These are phyloP conservation scores for Sicyos edulis DNA, from an alignment of 306 rosid species.

Conservation along the genomic window DNA sequence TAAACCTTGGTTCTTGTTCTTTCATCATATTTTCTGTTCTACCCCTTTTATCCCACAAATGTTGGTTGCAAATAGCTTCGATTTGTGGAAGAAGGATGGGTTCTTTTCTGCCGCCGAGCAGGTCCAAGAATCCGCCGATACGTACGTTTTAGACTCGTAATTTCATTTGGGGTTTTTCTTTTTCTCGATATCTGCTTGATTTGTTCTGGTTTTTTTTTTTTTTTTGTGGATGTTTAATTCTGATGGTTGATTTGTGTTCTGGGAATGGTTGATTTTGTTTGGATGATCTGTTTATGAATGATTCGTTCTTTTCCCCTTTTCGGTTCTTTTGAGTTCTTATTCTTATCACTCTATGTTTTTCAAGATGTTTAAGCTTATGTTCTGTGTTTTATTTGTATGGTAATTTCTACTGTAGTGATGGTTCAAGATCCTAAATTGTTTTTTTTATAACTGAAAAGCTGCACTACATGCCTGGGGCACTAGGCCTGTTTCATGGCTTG, in stretches of 20 bases:
- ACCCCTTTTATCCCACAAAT: neutral
- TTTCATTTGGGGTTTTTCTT: conserved; percentile 5
- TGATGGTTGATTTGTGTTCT: neutral
- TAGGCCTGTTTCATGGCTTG: too few species aligned
- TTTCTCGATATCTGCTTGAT: conserved; percentile 1
- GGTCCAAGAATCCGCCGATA: conserved; percentile 20
- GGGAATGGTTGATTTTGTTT: neutral
- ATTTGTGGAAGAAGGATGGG: conserved; percentile 20
- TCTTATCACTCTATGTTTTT: too few species aligned
- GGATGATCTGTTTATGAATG: neutral
- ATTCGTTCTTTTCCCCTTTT: neutral
- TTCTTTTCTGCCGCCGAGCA: conserved; percentile 20
- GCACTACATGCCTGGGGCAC: too few species aligned
- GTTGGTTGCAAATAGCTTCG: conserved; percentile 14
- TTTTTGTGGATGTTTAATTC: neutral
- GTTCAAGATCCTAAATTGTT: neutral
- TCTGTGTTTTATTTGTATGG: neutral
- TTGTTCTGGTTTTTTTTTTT: neutral
- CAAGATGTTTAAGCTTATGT: neutral
- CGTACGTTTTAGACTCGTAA: neutral
- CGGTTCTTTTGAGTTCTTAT: too few species aligned
- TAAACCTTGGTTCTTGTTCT: neutral
- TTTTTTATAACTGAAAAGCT: too few species aligned
- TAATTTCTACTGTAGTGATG: neutral
- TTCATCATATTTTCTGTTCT: neutral